A percentile compares a stretch with the other conserved stretches of the same genome.
These are phyloP conservation scores for Cyclostephanos tholiformis DNA, from an alignment of 108 stramenopile genomes.

Conservation along the genomic window DNA sequence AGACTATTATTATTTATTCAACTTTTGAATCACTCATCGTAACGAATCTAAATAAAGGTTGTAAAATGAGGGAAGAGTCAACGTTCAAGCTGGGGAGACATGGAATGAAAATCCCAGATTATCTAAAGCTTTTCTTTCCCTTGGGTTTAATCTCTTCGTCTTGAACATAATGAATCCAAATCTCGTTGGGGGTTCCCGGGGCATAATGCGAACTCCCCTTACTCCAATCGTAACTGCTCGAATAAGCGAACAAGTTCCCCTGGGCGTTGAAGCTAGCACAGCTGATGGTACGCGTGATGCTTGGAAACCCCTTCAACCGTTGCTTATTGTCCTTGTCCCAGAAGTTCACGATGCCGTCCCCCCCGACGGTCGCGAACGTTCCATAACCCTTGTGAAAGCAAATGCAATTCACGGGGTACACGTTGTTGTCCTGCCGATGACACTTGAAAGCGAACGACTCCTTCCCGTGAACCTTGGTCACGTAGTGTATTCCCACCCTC, in stretches of 20 bases:
- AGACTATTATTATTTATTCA: no score
- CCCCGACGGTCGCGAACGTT: conserved; percentile 91
- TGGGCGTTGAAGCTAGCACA: conserved; percentile 86
- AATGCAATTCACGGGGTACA: conserved; percentile 91
- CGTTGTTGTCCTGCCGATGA: conserved; percentile 82
- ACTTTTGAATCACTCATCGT: no score
- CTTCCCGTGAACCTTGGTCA: conserved; percentile 79
- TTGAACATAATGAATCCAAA: conserved; percentile 75
- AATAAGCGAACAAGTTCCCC: conserved; percentile 93
- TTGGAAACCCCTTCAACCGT: conserved; percentile 84
- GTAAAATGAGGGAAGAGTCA: no score
- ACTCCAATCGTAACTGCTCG: conserved; percentile 93
- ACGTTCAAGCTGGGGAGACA: no score
- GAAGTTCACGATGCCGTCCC: conserved; percentile 93
- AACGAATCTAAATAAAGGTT: no score
- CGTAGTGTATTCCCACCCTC: conserved; percentile 94
- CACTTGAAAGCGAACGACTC: conserved; percentile 98
- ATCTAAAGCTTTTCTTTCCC: conserved; percentile 55
- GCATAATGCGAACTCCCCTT: conserved; percentile 70
- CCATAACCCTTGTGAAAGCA: conserved; percentile 87
- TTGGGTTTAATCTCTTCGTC: conserved; percentile 93
- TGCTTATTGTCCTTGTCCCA: conserved; percentile 97
- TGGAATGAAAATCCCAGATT: not conserved
- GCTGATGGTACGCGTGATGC: conserved; percentile 68
- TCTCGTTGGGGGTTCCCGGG: conserved; percentile 79